phyloP scores from a whole-genome alignment of 1,284 basidiomycete genomes.

The Cryptococcus neoformans region DNA sequence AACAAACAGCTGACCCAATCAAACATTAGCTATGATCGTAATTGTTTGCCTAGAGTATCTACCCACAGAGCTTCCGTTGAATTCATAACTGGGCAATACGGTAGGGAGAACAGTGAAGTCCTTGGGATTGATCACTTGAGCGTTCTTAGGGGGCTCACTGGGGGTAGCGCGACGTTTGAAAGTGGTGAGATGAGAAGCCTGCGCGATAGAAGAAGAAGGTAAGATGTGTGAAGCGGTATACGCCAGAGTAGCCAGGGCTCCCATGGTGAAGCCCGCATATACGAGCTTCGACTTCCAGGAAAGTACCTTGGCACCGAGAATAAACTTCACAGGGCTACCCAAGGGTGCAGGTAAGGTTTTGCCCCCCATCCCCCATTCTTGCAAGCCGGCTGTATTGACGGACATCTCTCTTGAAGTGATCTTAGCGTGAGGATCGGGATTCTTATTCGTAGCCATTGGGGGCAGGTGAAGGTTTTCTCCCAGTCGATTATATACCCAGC shows the following conservation, averaged over 20 bases:
- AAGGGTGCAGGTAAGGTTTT: not conserved
- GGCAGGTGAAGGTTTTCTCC: not conserved
- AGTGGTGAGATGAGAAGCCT: not conserved
- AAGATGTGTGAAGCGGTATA: not conserved
- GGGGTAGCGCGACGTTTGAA: not conserved
- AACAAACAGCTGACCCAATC: slow-evolving; percentile 31
- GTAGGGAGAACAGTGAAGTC: slow-evolving; percentile 27
- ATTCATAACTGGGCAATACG: slow-evolving; percentile 22
- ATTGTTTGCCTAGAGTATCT: not conserved
- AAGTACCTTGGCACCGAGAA: not conserved
- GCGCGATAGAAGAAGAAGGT: not conserved
- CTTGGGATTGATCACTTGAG: slow-evolving; percentile 33
- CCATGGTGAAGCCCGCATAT: not conserved
- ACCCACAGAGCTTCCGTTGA: slow-evolving; percentile 31
- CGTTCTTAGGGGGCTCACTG: slow-evolving; percentile 3
- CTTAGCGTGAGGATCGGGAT: not conserved
- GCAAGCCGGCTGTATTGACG: not conserved
- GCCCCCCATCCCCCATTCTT: not conserved
- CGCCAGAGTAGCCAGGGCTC: not conserved
- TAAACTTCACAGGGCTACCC: not conserved
- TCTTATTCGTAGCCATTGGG: not conserved
- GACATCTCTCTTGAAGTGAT: not conserved
- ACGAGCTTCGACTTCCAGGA: not conserved
- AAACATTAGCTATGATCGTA: not conserved
- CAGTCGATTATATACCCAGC: too few relatives aligned